Evolutionary conservation across 2,329 filamentous ascomycete genomes (phyloP), one percentile per base, ranked within the genome.

Genomic region (Pseudocercospora eumusae): DNA sequence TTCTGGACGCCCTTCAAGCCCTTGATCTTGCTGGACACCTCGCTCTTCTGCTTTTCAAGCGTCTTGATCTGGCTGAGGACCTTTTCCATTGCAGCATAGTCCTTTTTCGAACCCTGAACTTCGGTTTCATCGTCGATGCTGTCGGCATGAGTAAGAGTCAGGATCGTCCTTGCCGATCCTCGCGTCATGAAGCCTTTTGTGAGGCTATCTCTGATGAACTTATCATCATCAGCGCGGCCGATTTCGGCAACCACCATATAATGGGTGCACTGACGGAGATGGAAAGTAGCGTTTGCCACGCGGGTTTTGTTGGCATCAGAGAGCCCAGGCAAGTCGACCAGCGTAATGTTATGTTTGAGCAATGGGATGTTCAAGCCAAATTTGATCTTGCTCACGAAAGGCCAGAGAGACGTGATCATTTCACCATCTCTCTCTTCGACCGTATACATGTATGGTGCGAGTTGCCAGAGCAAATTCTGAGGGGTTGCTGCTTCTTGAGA

Each of bases 241-340:
- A 66, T 62, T 8, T 65, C 21, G 0, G 65, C 62, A 13, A 64
- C 62, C 18, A 42, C 56, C 15, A 64, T 61, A 9, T 56, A 58
- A 55, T 70, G 65, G 1, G 66, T 65, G 47, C 65, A 65, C 28
- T 58, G 11, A 13, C 55, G 60, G 11, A 53, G 57, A 11, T 64
- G 52, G 8, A 40, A 44, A 1, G 56, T 13, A 0, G 66, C 66
- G 13, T 58, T 67, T 5, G 31, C n/a, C 2, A 23, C 44, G 8
- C 68, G 64, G 28, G 61, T 65, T 4, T 28, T 56, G 45, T 69
- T 68, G 20, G 44, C 27, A 44, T 70, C 69, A 5, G 64, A 61
- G 0, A 65, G 53, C 1, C 67, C 69, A 4, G 69, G 68, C 15
- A 59, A 25, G 50, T 71, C 68, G 9, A 70, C 42, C 3, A 71